These are phyloP conservation scores for Euphorbia peplus DNA, from an alignment of 345 rosid genomes.

Conservation along the genomic window DNA sequence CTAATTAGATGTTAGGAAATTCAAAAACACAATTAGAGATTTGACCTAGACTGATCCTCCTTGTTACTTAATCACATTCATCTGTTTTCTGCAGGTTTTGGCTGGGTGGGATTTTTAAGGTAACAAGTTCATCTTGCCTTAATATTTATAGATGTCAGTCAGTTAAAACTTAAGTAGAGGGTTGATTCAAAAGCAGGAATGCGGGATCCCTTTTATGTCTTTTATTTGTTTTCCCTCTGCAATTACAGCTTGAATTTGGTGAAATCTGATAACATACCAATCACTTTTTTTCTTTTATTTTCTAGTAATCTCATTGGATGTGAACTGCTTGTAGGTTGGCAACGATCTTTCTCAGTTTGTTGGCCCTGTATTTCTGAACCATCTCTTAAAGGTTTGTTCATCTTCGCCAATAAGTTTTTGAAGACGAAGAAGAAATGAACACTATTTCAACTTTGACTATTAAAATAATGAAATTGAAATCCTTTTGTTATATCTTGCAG, in stretches of 20 bases:
- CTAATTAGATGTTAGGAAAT: not conserved
- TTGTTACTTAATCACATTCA: not conserved
- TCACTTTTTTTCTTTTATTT: not conserved
- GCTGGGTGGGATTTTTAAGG: constrained; percentile 91
- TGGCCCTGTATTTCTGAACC: constrained; percentile 30
- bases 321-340: constrained; percentile 41
- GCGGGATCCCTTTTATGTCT: not conserved
- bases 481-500: constrained; percentile 8
- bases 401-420: not conserved
- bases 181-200: not conserved
- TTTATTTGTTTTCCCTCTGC: not conserved
- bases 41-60: not conserved
- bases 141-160: constrained; percentile 2
- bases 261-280: not conserved
- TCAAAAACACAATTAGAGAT: not conserved
- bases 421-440: not conserved
- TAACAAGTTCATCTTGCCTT: constrained; percentile 20
- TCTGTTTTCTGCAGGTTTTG: constrained; percentile 60
- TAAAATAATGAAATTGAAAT: not conserved
- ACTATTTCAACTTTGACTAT: not conserved
- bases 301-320: not conserved
- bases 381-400: constrained; percentile 25
- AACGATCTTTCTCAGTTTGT: constrained; percentile 31
- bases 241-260: not conserved
- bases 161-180: constrained; percentile 10